Evolutionary conservation across 2,329 filamentous ascomycete genomes (phyloP), one percentile per base, ranked within the genome.

Genomic region (Didymella segeticola): DNA sequence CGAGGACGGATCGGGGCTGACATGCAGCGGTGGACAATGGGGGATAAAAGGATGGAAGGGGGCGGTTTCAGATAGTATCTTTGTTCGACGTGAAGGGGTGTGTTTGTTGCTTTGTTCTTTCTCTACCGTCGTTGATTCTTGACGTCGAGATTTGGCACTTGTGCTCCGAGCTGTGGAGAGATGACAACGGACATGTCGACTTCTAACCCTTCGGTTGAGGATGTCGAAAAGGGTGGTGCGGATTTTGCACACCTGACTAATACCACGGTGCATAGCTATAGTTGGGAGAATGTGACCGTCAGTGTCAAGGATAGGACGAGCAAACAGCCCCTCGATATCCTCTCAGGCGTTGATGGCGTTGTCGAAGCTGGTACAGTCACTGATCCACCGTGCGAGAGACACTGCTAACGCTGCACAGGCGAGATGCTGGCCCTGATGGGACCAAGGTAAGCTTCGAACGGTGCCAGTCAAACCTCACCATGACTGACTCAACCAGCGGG

Each of bases 341-440:
- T 93, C 4, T 80, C 83, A 26, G 78, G 83, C 61, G 82, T 88
- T 41, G 81, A 82, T 64, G 89, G 89, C 10, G 75, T 85, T 43
- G 83, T 89, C 37, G 77, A 86, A 70, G 86, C 87, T 26, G 90
- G 89, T 67, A 56, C 15, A 61, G 53, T 8, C 2, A 5, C 4
- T 2, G 15, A 25, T 3, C 9, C 6, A 10, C 27, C 17, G 5
- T 19, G 10, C 34, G 17, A 0, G 5, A 5, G 43, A 38, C 51
- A 39, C 5, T 9, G 14, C 48, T 57, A 41, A 51, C 51, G 19
- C 29, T 15, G 41, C 85, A 85, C 14, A 69, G 88, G 89, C 25
- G 87, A 92, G 66, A 78, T 93, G 34, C 82, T 91, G 56, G 91
- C 91, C 31, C 75, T 96, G 38, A 93, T 96, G 89, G 91, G 91